Evolutionary conservation across 768 basidiomycete species (phyloP).

Genomic region (Ramaria sp.): DNA sequence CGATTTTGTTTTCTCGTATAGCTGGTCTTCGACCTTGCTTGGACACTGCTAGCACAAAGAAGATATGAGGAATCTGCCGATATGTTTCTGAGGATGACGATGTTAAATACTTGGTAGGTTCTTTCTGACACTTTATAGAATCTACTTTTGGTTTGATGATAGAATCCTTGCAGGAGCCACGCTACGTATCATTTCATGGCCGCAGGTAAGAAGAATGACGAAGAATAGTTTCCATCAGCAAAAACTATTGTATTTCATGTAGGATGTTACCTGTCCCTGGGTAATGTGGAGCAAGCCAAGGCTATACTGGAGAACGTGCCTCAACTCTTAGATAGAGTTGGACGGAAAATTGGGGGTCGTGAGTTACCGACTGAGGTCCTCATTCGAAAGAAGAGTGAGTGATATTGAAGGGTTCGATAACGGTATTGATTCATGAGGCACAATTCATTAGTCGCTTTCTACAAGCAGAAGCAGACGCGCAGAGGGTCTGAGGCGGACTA

Average conservation of each 20-base stretch:
- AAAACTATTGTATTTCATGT: neutral
- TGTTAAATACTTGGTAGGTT: conserved; percentile 59
- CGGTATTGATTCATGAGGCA: neutral
- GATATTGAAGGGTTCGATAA: neutral
- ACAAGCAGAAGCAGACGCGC: conserved; percentile 54
- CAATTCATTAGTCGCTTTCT: conserved; percentile 49
- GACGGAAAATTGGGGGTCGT: conserved; percentile 51
- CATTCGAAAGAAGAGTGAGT: conserved; percentile 66
- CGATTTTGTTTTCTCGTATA: conserved; percentile 16
- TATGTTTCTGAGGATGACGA: conserved; percentile 50
- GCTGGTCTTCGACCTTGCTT: conserved; percentile 71
- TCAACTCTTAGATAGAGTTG: conserved; percentile 35
- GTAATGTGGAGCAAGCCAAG: conserved; percentile 48
- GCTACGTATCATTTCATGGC: conserved; percentile 72
- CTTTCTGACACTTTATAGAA: neutral
- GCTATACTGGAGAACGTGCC: conserved; percentile 53
- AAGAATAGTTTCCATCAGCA: neutral
- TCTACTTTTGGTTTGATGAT: neutral
- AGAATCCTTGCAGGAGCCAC: conserved; percentile 44
- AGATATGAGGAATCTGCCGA: conserved; percentile 60
- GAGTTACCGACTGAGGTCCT: conserved; percentile 66
- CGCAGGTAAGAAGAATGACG: conserved; percentile 32
- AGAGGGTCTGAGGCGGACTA: conserved; percentile 41
- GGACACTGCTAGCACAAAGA: conserved; percentile 57
- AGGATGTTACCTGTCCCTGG: conserved; percentile 56